Conservation (phyloP, 2,329 filamentous ascomycete species). For the Fusarium sp. region DNA sequence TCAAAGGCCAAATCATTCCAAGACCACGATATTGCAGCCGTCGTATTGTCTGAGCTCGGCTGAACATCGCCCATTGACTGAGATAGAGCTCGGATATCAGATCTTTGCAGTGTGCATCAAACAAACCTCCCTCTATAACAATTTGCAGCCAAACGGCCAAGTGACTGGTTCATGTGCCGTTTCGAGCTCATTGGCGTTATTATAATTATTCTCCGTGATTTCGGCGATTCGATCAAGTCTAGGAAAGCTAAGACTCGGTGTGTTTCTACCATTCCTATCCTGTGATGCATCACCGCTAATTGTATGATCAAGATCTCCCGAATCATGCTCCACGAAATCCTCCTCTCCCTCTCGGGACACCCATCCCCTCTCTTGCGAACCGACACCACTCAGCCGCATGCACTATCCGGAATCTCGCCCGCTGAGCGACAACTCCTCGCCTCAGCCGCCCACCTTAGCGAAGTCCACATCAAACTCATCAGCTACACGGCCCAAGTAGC, state of each 20-base stretch:
- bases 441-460: constrained; percentile 80
- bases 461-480: constrained; percentile 79
- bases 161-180: constrained; percentile 60
- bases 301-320: constrained; percentile 20
- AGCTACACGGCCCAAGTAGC: constrained; percentile 74
- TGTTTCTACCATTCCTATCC: not conserved
- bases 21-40: constrained; percentile 5
- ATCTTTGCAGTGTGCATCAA: not conserved
- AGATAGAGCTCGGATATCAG: not conserved
- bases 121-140: not conserved
- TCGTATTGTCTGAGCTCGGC: constrained; percentile 7
- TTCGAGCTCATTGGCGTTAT: constrained; percentile 64
- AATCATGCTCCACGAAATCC: constrained; percentile 95
- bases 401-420: constrained; percentile 70
- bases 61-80: not conserved
- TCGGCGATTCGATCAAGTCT: constrained; percentile 55
- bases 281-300: constrained; percentile 26
- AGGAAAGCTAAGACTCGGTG: constrained; percentile 49
- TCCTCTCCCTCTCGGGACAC: constrained; percentile 94
- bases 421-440: constrained; percentile 85
- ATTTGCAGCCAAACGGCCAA: not conserved
- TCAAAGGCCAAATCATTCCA: not conserved
- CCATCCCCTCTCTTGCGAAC: constrained; percentile 85
- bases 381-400: constrained; percentile 59
- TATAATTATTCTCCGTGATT: constrained; percentile 60